phyloP scores from a whole-genome alignment of 2,329 filamentous ascomycete species.

The Trichoderma harzianum region DNA sequence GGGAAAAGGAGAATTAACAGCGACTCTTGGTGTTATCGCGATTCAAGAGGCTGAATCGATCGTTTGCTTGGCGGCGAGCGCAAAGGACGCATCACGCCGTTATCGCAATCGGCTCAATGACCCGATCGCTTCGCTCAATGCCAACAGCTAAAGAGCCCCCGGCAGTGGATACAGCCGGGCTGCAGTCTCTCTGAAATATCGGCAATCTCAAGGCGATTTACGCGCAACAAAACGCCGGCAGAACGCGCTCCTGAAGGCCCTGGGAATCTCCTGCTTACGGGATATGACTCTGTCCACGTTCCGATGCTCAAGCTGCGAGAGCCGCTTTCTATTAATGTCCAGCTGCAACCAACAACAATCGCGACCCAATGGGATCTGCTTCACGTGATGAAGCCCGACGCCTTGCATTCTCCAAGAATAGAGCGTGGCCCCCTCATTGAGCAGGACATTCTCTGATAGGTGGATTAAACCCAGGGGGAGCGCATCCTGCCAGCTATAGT shows the following conservation, averaged over 20 bases:
- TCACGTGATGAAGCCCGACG: constrained; percentile 7
- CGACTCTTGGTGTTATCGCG: not conserved
- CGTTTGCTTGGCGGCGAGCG: not conserved
- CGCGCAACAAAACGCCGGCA: not conserved
- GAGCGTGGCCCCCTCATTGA: not conserved
- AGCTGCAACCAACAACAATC: not conserved
- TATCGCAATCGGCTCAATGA: not conserved
- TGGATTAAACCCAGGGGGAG: not conserved
- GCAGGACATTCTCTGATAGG: not conserved
- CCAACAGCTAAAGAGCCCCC: not conserved
- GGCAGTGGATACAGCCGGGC: not conserved
- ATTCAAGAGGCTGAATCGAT: not conserved
- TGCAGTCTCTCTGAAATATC: not conserved
- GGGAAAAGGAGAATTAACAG: not conserved
- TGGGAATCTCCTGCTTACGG: not conserved
- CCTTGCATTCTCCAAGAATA: not conserved
- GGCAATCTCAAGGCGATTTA: not conserved
- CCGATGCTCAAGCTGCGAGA: not conserved
- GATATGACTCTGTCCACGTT: not conserved
- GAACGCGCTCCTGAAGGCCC: not conserved
- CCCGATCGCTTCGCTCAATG: not conserved
- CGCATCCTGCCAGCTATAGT: not conserved
- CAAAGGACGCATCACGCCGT: constrained; percentile 6
- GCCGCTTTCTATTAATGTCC: not conserved
- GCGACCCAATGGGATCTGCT: not conserved